A percentile compares a stretch with the other conserved stretches of the same genome.
These are phyloP conservation scores for Linderina pennispora DNA, from an alignment of 192 early-diverging fungal genomes.

Conservation along the genomic window DNA sequence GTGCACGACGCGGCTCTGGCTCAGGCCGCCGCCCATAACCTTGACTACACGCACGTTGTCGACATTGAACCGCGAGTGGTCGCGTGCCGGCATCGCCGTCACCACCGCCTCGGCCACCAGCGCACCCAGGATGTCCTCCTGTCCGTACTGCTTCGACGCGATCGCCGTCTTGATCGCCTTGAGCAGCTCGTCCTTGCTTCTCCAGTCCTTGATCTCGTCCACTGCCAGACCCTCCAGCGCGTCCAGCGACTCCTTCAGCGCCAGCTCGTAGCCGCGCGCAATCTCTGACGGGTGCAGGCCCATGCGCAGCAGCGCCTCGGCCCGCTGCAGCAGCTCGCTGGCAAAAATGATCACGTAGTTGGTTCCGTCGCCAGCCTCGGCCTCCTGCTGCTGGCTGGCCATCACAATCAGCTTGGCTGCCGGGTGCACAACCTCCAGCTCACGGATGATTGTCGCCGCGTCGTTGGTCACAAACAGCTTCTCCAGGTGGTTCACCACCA, in stretches of 20 bases:
- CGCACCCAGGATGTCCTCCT: constrained; percentile 78
- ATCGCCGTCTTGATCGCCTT: constrained; percentile 78
- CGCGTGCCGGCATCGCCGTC: constrained; percentile 81
- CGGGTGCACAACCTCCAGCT: constrained; percentile 96
- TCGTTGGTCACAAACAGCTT: constrained; percentile 98
- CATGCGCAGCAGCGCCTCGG: constrained; percentile 88
- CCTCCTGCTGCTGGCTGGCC: constrained; percentile 96
- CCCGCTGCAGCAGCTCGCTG: constrained; percentile 90
- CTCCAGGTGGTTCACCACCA: constrained; percentile 98
- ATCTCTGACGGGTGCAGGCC: constrained; percentile 93
- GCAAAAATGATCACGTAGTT: constrained; percentile 95
- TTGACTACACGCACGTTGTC: constrained; percentile 96
- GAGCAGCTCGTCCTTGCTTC: constrained; percentile 51
- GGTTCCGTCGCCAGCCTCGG: constrained; percentile 93
- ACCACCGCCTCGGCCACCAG: constrained; percentile 81
- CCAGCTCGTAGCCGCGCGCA: constrained; percentile 90
- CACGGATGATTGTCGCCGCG: constrained; percentile 97
- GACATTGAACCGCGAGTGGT: constrained; percentile 84
- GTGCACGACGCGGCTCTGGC: constrained; percentile 82
- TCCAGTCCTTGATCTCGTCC: constrained; percentile 53
- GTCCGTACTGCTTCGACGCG: constrained; percentile 91
- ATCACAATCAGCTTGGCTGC: constrained; percentile 94
- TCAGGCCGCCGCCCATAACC: constrained; percentile 86
- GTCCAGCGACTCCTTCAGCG: constrained; percentile 72
- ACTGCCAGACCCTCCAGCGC: constrained; percentile 71